A percentile compares a stretch with the other conserved stretches of the same genome.
Evolutionary conservation across 73 alveolate species (phyloP).

Genomic region (Symbiodinium natans): DNA sequence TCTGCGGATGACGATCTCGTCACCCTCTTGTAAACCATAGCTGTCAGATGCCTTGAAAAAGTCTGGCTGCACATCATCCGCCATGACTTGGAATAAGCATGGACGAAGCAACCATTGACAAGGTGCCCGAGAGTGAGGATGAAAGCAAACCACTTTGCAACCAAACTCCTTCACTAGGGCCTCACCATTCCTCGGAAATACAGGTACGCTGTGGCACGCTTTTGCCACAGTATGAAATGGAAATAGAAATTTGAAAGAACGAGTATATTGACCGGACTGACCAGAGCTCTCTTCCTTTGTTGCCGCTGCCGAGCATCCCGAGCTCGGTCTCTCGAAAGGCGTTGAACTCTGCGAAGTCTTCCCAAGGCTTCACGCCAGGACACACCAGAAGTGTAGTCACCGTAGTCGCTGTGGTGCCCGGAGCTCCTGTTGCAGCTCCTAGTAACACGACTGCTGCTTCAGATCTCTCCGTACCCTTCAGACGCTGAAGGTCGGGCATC

Average conservation of each 20-base stretch:
- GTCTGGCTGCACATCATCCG: not conserved
- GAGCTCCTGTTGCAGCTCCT: not conserved
- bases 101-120: not conserved
- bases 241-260: no score
- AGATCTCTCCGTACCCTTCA: no score
- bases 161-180: constrained; percentile 38
- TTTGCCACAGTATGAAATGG: no score
- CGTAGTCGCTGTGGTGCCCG: not conserved
- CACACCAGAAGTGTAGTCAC: constrained; percentile 63
- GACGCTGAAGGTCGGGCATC: no score
- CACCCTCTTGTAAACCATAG: constrained; percentile 54
- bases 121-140: constrained; percentile 17
- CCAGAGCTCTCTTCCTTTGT: no score
- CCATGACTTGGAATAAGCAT: not conserved
- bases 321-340: constrained; percentile 14
- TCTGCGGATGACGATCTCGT: constrained; percentile 35
- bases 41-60: constrained; percentile 19
- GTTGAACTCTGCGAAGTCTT: not conserved
- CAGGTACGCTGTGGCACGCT: not conserved
- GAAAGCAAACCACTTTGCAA: constrained; percentile 64
- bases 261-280: no score
- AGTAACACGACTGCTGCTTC: no score
- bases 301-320: not conserved
- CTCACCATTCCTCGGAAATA: constrained; percentile 37
- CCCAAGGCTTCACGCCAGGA: constrained; percentile 42